Evolutionary conservation across 345 rosid genomes (phyloP), one percentile per base, ranked within the genome.

Genomic region (Eucalyptus brandiana): DNA sequence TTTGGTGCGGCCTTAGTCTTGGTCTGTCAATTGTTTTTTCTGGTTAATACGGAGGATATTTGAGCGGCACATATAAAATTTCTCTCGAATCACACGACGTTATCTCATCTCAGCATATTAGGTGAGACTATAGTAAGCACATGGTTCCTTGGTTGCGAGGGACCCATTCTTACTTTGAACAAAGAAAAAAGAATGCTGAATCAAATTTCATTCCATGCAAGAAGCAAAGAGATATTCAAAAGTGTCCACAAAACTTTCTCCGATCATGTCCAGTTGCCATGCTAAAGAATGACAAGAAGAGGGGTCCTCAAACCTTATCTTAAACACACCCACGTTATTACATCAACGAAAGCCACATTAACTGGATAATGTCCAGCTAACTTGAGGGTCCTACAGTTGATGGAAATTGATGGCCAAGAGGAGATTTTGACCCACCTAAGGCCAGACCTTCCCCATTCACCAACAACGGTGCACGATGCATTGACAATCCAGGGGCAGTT

Each of bases 201-300:
- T 69, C 26, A 19, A 19, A 18, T 69, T 34, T 69, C 80, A 9
- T 34, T 34, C 44, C 80, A 69, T 69, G 44, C 26, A 34, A 69
- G 26, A 34, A 69, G 44, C 80, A 69, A 34, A 3, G 80, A 69
- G 80, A 69, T 69, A 34, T 69, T 49, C 17, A n/a, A 65, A 30
- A 86, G 81, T 48, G 47, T 72, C 88, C 87, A 86, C 60, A 91
- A 80, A 23, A 50, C 26, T 90, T 89, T 40, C 89, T 90, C 92
- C 9, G 89, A 91, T 92, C 94, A 89, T 89, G 95, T 92, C 91
- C 90, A 87, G 42, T 81, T 93, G 96, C 92, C 92, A 90, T 91
- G 91, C 88, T 89, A 92, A 94, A 95, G 95, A 88, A 81, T 86
- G 87, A 91, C 95, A 93, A 56, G 9, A 88, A 47, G 81, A 89